A percentile compares a stretch with the other conserved stretches of the same genome.
phyloP scores from a whole-genome alignment of 305 asterid species.

The Solanum hybrid region DNA sequence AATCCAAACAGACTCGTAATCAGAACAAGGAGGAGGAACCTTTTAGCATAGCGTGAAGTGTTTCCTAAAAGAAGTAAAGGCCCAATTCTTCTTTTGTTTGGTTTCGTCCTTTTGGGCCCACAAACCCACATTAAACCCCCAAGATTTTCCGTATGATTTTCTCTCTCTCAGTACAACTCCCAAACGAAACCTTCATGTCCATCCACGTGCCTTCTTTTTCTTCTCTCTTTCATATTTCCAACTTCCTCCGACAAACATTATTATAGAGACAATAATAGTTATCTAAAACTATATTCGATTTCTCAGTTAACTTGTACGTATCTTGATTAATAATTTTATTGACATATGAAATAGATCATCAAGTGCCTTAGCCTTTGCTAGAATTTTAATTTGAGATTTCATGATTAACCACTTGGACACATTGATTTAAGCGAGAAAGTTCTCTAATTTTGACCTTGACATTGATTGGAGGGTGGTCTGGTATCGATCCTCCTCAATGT shows the following conservation, averaged over 20 bases:
- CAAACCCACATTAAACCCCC: not conserved
- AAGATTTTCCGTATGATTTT: conserved; percentile 2
- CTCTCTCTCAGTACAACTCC: not conserved
- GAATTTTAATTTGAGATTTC: not conserved
- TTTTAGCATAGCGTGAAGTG: conserved; percentile 8
- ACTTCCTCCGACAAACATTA: not conserved
- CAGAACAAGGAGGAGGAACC: not conserved
- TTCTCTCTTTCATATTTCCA: not conserved
- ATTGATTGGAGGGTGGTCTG: not conserved
- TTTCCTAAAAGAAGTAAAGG: conserved; percentile 36
- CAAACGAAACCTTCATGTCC: not conserved
- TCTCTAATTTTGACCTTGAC: not conserved
- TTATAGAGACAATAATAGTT: not conserved
- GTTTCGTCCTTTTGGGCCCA: not conserved
- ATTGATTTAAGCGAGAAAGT: not conserved
- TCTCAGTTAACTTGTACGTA: not conserved
- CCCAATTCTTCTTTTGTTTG: conserved; percentile 8
- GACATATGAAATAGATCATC: not conserved
- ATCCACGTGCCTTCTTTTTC: not conserved
- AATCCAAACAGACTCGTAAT: not conserved
- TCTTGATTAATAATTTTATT: no score
- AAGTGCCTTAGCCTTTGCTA: not conserved
- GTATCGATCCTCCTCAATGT: not conserved
- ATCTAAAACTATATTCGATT: not conserved
- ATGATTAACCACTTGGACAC: not conserved